These are phyloP conservation scores for Geosmithia putterillii DNA, from an alignment of 2,329 filamentous ascomycete genomes.

Conservation along the genomic window DNA sequence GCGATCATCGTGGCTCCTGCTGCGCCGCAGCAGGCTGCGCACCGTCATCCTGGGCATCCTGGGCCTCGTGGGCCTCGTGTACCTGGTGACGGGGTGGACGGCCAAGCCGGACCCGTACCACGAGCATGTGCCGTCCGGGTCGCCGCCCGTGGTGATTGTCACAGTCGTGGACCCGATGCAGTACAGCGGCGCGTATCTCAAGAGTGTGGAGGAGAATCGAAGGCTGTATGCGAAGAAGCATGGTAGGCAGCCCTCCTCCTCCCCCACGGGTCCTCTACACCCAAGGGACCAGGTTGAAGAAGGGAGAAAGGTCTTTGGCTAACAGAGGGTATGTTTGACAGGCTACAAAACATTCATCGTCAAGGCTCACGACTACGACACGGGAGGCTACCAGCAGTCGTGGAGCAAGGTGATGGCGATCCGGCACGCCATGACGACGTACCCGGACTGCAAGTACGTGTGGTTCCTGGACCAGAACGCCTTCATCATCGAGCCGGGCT, in stretches of 20 bases:
- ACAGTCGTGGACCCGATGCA: slow-evolving; percentile 64
- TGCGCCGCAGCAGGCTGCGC: slow-evolving; percentile 52
- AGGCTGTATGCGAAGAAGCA: slow-evolving; percentile 75
- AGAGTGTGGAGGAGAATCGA: slow-evolving; percentile 70
- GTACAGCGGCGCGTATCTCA: slow-evolving; percentile 54
- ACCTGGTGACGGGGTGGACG: slow-evolving; percentile 35
- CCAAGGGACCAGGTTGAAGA: neutral
- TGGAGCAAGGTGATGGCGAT: slow-evolving; percentile 77
- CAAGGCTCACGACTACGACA: slow-evolving; percentile 62
- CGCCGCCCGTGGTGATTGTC: slow-evolving; percentile 62
- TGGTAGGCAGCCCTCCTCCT: slow-evolving; percentile 40
- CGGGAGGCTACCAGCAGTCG: slow-evolving; percentile 43
- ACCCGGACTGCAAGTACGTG: slow-evolving; percentile 66
- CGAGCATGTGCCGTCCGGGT: slow-evolving; percentile 34
- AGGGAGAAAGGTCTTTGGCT: neutral
- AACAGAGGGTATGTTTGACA: slow-evolving; percentile 20
- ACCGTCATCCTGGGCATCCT: slow-evolving; percentile 41
- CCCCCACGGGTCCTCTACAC: too few relatives aligned
- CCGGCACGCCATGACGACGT: slow-evolving; percentile 75
- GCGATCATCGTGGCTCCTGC: slow-evolving; percentile 25
- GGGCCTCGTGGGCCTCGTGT: slow-evolving; percentile 45
- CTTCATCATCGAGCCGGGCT: slow-evolving; percentile 73
- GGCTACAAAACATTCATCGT: slow-evolving; percentile 82
- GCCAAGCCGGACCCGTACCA: slow-evolving; percentile 15
- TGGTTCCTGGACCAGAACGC: slow-evolving; percentile 81